Evolutionary conservation across 352 stramenopile species (phyloP).

Genomic region (Phytophthora sp.): DNA sequence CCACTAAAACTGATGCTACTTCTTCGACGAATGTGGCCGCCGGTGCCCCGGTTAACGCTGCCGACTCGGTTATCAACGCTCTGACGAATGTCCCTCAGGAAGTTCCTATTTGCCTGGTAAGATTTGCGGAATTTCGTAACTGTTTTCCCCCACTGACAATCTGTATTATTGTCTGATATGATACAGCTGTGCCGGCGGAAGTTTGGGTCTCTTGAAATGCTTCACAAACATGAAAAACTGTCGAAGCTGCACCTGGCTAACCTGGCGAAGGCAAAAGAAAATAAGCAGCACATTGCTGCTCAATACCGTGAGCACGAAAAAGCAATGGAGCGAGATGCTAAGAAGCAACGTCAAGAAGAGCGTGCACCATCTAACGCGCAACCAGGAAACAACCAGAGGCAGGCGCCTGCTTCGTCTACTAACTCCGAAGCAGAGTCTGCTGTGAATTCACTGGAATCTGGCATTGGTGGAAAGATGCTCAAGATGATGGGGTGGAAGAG

Average conservation of each 20-base stretch:
- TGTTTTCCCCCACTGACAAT: background rate
- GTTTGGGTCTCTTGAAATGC: conserved; percentile 73
- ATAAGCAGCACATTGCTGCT: conserved; percentile 67
- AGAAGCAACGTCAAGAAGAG: conserved; percentile 39
- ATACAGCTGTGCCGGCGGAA: conserved; percentile 80
- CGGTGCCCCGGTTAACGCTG: conserved; percentile 1
- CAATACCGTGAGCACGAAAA: conserved; percentile 72
- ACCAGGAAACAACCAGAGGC: conserved; percentile 1
- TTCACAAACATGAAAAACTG: conserved; percentile 80
- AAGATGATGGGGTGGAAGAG: conserved; percentile 91
- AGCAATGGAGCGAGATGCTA: conserved; percentile 37
- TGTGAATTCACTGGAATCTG: conserved; percentile 45
- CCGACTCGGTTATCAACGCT: conserved; percentile 37
- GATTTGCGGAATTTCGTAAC: conserved; percentile 1
- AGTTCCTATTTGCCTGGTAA: conserved; percentile 83
- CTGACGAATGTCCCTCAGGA: conserved; percentile 56
- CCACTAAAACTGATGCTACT: too few species aligned
- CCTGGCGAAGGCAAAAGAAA: conserved; percentile 74
- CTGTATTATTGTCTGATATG: background rate
- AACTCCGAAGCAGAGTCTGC: conserved; percentile 8
- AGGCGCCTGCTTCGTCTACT: background rate
- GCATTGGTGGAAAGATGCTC: conserved; percentile 86
- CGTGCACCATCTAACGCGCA: background rate
- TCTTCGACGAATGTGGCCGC: background rate
- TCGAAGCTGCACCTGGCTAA: conserved; percentile 82